Percentiles rank a stretch among this genome's conserved stretches.
Conservation (phyloP, 371 early-diverging fungal species). For the Funneliformis caledonium region DNA sequence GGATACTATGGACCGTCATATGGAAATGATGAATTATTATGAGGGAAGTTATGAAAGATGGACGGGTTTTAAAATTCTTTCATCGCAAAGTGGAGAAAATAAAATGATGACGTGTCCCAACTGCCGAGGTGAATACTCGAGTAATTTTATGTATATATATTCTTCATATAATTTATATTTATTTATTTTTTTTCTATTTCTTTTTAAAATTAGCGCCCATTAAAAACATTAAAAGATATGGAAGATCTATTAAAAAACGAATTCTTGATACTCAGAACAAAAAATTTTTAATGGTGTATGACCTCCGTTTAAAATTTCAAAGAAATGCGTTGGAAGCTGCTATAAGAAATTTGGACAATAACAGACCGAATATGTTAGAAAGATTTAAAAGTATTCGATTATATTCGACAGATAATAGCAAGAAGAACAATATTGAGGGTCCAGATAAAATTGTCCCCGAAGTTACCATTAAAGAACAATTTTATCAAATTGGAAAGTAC, state of each 20-base stretch:
- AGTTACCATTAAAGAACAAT: slow-evolving; percentile 35
- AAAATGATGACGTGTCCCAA: slow-evolving; percentile 43
- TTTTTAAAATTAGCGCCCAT: neutral
- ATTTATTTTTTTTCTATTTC: neutral
- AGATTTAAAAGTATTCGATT: neutral
- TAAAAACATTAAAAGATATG: slow-evolving; percentile 30
- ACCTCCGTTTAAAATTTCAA: neutral
- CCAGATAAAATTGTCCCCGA: neutral
- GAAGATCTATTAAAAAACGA: slow-evolving; percentile 26
- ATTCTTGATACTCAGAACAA: slow-evolving; percentile 30
- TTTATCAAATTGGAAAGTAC: slow-evolving; percentile 29
- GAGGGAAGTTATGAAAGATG: slow-evolving; percentile 28
- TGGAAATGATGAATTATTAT: slow-evolving; percentile 51
- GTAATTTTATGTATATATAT: neutral
- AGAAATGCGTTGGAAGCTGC: neutral
- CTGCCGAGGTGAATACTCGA: slow-evolving; percentile 20
- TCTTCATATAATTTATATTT: neutral
- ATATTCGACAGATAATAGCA: neutral
- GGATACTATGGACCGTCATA: slow-evolving; percentile 49
- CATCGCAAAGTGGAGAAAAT: slow-evolving; percentile 27
- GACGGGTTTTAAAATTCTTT: slow-evolving; percentile 31
- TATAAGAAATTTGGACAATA: neutral
- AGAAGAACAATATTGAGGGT: neutral
- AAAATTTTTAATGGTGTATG: slow-evolving; percentile 29
- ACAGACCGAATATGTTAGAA: slow-evolving; percentile 14